A percentile compares a stretch with the other conserved stretches of the same genome.
Conservation (phyloP, 805 yeast genomes). For the Hanseniaspora thailandica region DNA sequence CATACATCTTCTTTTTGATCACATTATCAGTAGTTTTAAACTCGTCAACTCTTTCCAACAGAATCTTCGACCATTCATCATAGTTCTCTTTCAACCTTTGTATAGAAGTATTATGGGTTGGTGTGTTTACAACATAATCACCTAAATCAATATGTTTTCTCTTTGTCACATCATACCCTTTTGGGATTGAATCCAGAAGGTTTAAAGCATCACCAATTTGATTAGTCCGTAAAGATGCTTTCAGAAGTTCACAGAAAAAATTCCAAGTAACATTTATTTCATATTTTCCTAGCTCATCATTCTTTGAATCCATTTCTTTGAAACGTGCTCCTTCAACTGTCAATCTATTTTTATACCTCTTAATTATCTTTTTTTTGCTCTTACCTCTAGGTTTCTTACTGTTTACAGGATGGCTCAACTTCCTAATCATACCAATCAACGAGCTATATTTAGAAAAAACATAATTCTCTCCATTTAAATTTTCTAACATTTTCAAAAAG, state of each 20-base stretch:
- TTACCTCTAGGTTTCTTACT: neutral
- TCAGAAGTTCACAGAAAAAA: neutral
- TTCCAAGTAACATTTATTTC: neutral
- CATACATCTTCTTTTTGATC: neutral
- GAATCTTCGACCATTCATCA: neutral
- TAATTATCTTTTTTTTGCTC: neutral
- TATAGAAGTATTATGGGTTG: neutral
- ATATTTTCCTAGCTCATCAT: neutral
- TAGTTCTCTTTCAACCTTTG: neutral
- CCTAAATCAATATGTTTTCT: neutral
- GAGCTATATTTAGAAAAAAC: neutral
- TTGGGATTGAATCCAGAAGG: neutral
- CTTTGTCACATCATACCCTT: neutral
- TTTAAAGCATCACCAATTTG: neutral
- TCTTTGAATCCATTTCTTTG: neutral
- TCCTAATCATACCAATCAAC: neutral
- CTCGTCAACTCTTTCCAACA: neutral
- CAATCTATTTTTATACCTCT: neutral
- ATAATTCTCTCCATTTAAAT: constrained; percentile 6
- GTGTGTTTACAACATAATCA: neutral
- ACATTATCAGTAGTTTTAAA: neutral
- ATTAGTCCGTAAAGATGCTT: neutral
- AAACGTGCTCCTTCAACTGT: neutral
- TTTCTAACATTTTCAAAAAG: constrained; percentile 19
- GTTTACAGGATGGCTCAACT: neutral